Evolutionary conservation across 208 protist genomes (phyloP).

Genomic region (Leptomonas seymouri): DNA sequence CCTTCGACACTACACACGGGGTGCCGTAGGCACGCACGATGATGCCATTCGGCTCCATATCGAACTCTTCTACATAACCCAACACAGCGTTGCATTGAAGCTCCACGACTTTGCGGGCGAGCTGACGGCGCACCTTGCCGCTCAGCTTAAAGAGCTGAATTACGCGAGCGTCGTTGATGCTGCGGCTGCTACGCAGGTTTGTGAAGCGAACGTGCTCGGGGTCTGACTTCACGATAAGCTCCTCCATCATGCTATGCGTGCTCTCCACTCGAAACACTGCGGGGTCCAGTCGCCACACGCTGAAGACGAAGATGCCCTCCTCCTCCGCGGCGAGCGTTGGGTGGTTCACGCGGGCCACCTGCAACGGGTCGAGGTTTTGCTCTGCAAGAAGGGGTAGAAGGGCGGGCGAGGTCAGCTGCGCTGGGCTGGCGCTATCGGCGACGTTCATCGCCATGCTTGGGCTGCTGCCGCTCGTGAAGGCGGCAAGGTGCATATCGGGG

Average conservation of each 20-base stretch:
- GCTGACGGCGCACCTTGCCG: conserved; percentile 89
- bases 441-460: neutral
- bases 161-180: conserved; percentile 83
- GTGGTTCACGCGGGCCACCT: conserved; percentile 60
- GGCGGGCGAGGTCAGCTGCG: conserved; percentile 15
- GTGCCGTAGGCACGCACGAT: conserved; percentile 93
- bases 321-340: conserved; percentile 81
- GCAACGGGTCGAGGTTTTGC: conserved; percentile 58
- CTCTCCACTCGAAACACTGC: conserved; percentile 87
- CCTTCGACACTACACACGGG: conserved; percentile 78
- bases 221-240: conserved; percentile 91
- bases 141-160: conserved; percentile 91
- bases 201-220: conserved; percentile 89
- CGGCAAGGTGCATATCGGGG: neutral
- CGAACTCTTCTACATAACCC: conserved; percentile 89
- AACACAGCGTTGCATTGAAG: conserved; percentile 90
- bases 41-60: conserved; percentile 90
- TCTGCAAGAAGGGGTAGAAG: conserved; percentile 33
- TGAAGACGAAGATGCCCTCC: conserved; percentile 88
- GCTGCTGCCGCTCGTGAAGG: neutral
- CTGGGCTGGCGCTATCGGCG: neutral
- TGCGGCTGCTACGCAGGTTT: conserved; percentile 80
- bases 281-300: conserved; percentile 83
- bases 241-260: conserved; percentile 86
- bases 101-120: conserved; percentile 90